phyloP scores from a whole-genome alignment of 805 yeast genomes.

The Teunomyces pallodes region DNA sequence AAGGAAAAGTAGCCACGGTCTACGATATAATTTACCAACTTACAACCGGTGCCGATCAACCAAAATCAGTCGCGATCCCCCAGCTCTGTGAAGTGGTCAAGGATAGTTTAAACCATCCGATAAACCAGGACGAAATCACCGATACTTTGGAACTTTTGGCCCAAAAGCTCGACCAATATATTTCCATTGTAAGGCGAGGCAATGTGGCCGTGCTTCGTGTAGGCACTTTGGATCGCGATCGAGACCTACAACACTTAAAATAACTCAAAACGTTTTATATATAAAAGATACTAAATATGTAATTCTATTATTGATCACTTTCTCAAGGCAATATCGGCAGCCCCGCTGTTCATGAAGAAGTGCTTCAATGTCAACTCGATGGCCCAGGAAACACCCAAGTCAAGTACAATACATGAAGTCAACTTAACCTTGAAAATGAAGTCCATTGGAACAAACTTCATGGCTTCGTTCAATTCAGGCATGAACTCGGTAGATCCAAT shows the following conservation, averaged over 20 bases:
- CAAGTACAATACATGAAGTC: constrained; percentile 69
- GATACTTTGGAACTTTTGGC: constrained; percentile 26
- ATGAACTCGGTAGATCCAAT: constrained; percentile 91
- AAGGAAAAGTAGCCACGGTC: constrained; percentile 27
- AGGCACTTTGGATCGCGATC: constrained; percentile 22
- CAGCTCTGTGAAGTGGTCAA: constrained; percentile 26
- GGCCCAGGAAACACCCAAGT: constrained; percentile 71
- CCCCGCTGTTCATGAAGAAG: constrained; percentile 85
- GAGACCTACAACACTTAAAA: constrained; percentile 22
- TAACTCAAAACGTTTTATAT: neutral
- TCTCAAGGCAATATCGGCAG: constrained; percentile 82
- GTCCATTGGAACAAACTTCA: constrained; percentile 88
- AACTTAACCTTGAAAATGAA: constrained; percentile 70
- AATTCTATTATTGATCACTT: constrained; percentile 13
- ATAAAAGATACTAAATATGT: neutral
- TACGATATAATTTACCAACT: constrained; percentile 37
- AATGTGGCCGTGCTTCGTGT: constrained; percentile 26
- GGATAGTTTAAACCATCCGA: constrained; percentile 33
- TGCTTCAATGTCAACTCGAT: constrained; percentile 79
- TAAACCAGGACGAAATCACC: constrained; percentile 26
- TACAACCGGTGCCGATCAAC: neutral
- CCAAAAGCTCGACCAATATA: constrained; percentile 14
- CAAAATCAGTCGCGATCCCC: constrained; percentile 17
- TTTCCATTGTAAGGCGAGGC: constrained; percentile 22
- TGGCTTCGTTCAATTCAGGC: constrained; percentile 90